Conservation (phyloP, 768 basidiomycete species). For the Macrolepiota fuliginosa region DNA sequence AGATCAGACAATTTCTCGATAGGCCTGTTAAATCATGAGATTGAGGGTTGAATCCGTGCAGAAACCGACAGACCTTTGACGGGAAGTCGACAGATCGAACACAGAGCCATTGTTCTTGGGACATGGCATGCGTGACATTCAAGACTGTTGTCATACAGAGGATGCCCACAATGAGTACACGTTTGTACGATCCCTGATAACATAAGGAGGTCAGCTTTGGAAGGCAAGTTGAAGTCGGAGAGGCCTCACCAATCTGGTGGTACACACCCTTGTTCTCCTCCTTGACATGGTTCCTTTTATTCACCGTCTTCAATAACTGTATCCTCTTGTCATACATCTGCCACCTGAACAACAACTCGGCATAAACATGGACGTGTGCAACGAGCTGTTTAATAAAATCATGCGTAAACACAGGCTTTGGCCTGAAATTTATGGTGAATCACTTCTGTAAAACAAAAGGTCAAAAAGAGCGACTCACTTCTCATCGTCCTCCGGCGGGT, state of each 20-base stretch:
- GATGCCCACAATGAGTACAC: slow-evolving; percentile 32
- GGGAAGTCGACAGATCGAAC: slow-evolving; percentile 74
- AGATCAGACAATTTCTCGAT: slow-evolving; percentile 57
- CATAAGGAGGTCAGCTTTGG: not conserved
- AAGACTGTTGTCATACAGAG: slow-evolving; percentile 29
- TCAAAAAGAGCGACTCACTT: slow-evolving; percentile 19
- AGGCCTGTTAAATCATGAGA: slow-evolving; percentile 42
- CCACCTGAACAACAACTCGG: slow-evolving; percentile 77
- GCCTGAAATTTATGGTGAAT: slow-evolving; percentile 13
- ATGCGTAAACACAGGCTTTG: slow-evolving; percentile 30
- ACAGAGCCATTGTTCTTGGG: slow-evolving; percentile 45
- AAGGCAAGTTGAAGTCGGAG: not conserved
- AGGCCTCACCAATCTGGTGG: slow-evolving; percentile 34
- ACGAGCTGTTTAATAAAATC: slow-evolving; percentile 41
- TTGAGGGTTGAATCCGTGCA: not conserved
- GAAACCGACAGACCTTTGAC: slow-evolving; percentile 54
- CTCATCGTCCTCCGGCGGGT: slow-evolving; percentile 24
- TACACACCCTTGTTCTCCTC: slow-evolving; percentile 19
- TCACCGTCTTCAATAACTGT: slow-evolving; percentile 70
- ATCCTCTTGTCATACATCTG: slow-evolving; percentile 64
- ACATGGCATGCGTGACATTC: slow-evolving; percentile 43
- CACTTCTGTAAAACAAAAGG: slow-evolving; percentile 11
- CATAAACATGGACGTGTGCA: slow-evolving; percentile 66
- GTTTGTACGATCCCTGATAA: slow-evolving; percentile 46
- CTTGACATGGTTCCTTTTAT: slow-evolving; percentile 21